Evolutionary conservation across 129 eudicot species (phyloP).

Genomic region (Flaveria robusta): DNA sequence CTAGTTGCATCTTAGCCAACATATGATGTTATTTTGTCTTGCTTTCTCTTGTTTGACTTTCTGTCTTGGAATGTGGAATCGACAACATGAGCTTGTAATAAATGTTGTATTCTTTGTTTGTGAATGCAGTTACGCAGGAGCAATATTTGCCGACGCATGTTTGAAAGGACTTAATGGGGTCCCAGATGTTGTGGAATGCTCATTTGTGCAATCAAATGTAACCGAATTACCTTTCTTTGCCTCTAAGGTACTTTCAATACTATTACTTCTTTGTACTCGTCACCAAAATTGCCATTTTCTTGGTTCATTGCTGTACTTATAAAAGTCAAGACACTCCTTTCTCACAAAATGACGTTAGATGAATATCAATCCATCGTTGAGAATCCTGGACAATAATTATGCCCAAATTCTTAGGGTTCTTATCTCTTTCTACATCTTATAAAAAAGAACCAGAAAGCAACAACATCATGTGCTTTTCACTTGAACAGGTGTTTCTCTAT

Average conservation of each 20-base stretch:
- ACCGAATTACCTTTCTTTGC: conserved; percentile 96
- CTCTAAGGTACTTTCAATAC: conserved; percentile 63
- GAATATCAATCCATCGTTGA: not conserved
- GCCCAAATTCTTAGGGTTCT: not conserved
- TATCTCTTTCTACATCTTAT: not conserved
- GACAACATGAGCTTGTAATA: not conserved
- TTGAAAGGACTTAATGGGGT: conserved; percentile 98
- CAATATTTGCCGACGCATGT: conserved; percentile 98
- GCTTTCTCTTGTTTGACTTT: not conserved
- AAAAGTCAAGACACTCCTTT: not conserved
- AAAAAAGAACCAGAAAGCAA: not conserved
- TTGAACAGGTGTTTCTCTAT: not conserved
- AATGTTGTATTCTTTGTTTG: conserved; percentile 3
- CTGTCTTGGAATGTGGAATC: not conserved
- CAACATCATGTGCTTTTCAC: not conserved
- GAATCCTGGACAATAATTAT: not conserved
- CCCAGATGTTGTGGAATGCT: conserved; percentile 95
- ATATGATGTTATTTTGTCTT: not conserved
- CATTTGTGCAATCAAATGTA: conserved; percentile 83
- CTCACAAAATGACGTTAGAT: not conserved
- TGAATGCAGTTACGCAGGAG: conserved; percentile 88
- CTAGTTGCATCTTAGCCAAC: not conserved
- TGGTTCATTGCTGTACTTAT: not conserved
- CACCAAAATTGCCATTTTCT: not conserved
- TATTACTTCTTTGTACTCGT: not conserved